Base-by-base conservation (phyloP, 805 yeast genomes). In the Kregervanrija fluxuum region DNA sequence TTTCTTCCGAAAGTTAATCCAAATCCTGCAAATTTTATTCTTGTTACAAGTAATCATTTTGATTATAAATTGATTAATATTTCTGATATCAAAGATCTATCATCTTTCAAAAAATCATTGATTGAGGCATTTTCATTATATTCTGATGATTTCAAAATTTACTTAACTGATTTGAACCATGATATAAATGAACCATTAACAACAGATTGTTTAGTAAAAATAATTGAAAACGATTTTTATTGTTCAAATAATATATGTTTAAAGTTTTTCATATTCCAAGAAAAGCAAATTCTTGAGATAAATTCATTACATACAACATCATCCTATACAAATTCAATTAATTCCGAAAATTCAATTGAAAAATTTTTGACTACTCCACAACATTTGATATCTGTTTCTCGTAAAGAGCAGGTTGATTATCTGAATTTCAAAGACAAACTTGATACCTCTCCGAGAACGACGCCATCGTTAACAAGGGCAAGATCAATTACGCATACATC, bases 321-420 rank as follows among this genome's bases (percentile, higher is more conserved):
- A n/a, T 74, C 84, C 0, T 80, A 74, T 45, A 64, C 80, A 0
- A 73, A 74, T 42, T 79, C 85, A 1, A 67, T 77, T 40, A 79
- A 71, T 42, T 64, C 74, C 22, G 68, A 47, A 35, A 73, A 70
- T 37, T 57, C 62, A 10, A 41, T 43, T 15, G 64, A 60, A 33
- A 45, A 46, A 77, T 53, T 86, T 82, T 15, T 46, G 9, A 73
- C 77, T 11, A 84, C 91, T 0, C 93, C 93, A 1, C 82, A 81
- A 50, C 77, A 83, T 53, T 61, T 81, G 44, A 66, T 81, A 31
- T 79, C 74, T 28, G 35, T 40, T 3, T 41, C 39, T 11, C 55
- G 53, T n/a, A 59, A 65, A 30, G 75, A 69, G 15, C 49, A 60
- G 2, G 30, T 50, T 14, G 86, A 80, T 58, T 80, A 80, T 52